Base-by-base conservation (phyloP, 2,329 filamentous ascomycete species). In the Lachnellula willkommii region DNA sequence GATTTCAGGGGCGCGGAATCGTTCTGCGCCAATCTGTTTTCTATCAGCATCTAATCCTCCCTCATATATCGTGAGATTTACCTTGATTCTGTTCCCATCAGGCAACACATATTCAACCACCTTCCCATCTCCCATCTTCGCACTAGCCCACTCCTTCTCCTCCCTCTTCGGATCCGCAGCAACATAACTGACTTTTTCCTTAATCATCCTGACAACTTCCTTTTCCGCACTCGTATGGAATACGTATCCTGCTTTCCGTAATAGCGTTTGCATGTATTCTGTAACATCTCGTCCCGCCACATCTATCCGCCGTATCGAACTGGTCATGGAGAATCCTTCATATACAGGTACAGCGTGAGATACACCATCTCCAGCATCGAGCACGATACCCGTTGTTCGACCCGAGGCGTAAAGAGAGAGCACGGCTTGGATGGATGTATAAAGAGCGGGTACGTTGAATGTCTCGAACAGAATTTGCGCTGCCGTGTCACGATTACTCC, bases 141-240 rank as follows among this genome's bases (percentile, higher is more conserved):
- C 82, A 20, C 87, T 84, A 56, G 87, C 81, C 91, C 92, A 99
- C 61, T 97, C 94, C 74, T 96, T 96, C 76, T 99, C 94, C 73
- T 99, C 94, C 66, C 89, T 91, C 70, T 88, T 87, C 7, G 94
- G 92, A 71, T 97, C 92, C 52, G 89, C 76, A 24, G 94, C 91
- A 40, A 99, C 88, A 71, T 97, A 99, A 55, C 89, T 88, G 48
- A 90, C 87, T 69, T 89, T 89, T 79, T 99, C 94, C 77, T 99
- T 99, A 76, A 99, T 96, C 73, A 90, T 81, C 63, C 93, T 84
- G 56, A 99, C 94, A n/a, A 96, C 91, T 75, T 99, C 94, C 77
- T 99, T 99, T 79, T 99, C 94, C 12, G 94, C 94, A 70, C 91
- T 96, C 17, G 94, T 99, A 74, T 97, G 93, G 72, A 99, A 95